Conservation (phyloP, 176 grass and related monocot species). For the Cenchrus americanus region DNA sequence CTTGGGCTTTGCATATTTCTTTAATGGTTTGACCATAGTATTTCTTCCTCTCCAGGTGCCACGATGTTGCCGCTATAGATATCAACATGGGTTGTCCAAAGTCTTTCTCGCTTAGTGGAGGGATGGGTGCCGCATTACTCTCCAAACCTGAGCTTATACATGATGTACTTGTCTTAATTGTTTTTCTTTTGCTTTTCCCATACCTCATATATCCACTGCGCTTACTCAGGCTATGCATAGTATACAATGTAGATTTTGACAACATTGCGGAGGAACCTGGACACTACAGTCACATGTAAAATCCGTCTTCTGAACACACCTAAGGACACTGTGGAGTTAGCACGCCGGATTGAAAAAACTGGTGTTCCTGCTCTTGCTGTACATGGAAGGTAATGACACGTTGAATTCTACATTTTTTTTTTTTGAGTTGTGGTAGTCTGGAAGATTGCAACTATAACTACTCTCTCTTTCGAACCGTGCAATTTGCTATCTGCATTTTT, state of each 20-base stretch:
- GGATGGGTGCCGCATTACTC: slow-evolving; percentile 97
- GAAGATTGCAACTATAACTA: not conserved
- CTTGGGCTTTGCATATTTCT: slow-evolving; percentile 25
- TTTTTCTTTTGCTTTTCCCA: slow-evolving; percentile 34
- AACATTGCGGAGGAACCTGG: slow-evolving; percentile 80
- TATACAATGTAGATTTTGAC: slow-evolving; percentile 85
- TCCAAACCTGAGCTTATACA: slow-evolving; percentile 99
- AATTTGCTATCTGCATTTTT: slow-evolving; percentile 35
- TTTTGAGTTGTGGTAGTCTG: not conserved
- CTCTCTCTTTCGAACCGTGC: slow-evolving; percentile 2
- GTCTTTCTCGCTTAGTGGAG: slow-evolving; percentile 86
- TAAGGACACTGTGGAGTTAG: slow-evolving; percentile 83
- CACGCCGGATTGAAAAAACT: slow-evolving; percentile 85
- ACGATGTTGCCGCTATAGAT: slow-evolving; percentile 91
- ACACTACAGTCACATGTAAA: slow-evolving; percentile 85
- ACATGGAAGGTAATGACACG: slow-evolving; percentile 73
- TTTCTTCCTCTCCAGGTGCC: slow-evolving; percentile 57
- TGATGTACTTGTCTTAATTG: slow-evolving; percentile 64
- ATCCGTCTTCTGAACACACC: slow-evolving; percentile 77
- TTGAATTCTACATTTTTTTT: slow-evolving; percentile 28
- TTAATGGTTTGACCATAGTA: not conserved
- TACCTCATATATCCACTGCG: slow-evolving; percentile 18
- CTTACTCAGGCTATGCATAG: slow-evolving; percentile 41
- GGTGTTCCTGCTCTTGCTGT: slow-evolving; percentile 88
- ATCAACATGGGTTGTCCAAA: slow-evolving; percentile 98